Conservation (phyloP, 1,284 basidiomycete genomes). For the Ceratobasidium theobromae region DNA sequence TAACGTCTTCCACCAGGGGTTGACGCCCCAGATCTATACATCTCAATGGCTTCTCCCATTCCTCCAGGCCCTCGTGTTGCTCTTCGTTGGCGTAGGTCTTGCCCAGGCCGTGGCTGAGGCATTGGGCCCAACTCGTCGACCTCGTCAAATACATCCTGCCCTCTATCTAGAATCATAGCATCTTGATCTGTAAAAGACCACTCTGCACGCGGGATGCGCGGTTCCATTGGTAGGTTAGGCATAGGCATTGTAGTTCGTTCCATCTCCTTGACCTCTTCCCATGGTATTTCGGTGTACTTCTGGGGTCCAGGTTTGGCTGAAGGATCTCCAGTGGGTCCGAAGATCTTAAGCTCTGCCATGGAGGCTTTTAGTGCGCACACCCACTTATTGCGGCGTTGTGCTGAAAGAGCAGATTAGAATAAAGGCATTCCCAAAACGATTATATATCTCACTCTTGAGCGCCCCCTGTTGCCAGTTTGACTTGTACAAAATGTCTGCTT, state of each 20-base stretch:
- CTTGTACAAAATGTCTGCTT: slow-evolving; percentile 88
- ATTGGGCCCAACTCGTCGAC: slow-evolving; percentile 43
- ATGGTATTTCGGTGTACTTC: slow-evolving; percentile 72
- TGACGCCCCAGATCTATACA: slow-evolving; percentile 2
- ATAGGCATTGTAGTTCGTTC: slow-evolving; percentile 41
- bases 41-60: slow-evolving; percentile 30
- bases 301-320: slow-evolving; percentile 52
- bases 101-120: slow-evolving; percentile 2
- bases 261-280: slow-evolving; percentile 57
- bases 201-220: slow-evolving; percentile 35
- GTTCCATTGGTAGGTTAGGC: slow-evolving; percentile 39
- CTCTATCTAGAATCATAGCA: slow-evolving; percentile 51
- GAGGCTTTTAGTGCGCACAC: slow-evolving; percentile 80
- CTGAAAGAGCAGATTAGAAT: slow-evolving; percentile 42
- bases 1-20: neutral
- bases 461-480: slow-evolving; percentile 84
- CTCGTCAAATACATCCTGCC: slow-evolving; percentile 58
- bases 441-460: slow-evolving; percentile 57
- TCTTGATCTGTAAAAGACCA: slow-evolving; percentile 53
- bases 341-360: slow-evolving; percentile 71
- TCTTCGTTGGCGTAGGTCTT: slow-evolving; percentile 12
- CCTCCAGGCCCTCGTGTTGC: slow-evolving; percentile 1
- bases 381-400: slow-evolving; percentile 87
- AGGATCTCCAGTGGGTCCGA: slow-evolving; percentile 73
- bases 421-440: slow-evolving; percentile 1